phyloP scores from a whole-genome alignment of 2,329 filamentous ascomycete genomes.

The Fusarium begoniae region DNA sequence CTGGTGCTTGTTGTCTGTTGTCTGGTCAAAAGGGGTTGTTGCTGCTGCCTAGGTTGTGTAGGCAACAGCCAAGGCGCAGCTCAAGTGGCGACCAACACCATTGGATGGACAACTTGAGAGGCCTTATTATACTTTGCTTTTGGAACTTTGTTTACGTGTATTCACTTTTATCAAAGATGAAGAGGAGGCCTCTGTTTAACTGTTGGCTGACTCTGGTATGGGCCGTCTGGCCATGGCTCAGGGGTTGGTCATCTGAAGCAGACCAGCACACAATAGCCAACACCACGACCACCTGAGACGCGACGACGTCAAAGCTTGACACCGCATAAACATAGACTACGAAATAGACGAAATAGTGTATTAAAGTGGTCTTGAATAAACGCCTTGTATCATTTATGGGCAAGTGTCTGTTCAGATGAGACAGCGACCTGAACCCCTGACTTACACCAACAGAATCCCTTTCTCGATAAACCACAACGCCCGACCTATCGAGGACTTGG shows the following conservation, averaged over 20 bases:
- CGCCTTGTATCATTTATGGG: rapidly evolving
- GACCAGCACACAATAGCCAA: rapidly evolving
- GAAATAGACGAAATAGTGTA: background rate
- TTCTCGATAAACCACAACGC: background rate
- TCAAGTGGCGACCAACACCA: background rate
- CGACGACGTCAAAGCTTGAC: rapidly evolving
- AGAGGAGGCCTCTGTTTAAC: too few relatives aligned
- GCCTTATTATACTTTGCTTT: background rate
- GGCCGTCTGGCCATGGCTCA: rapidly evolving
- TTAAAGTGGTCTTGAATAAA: rapidly evolving
- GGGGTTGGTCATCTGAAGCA: background rate
- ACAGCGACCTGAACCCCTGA: background rate
- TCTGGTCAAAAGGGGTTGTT: background rate
- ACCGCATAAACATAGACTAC: rapidly evolving
- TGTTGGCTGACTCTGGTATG: rapidly evolving
- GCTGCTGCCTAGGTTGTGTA: background rate
- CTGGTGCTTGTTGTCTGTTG: background rate
- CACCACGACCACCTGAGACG: too few relatives aligned
- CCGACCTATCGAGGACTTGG: rapidly evolving
- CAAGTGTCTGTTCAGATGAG: background rate
- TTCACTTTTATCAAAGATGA: rapidly evolving
- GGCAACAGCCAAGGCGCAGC: background rate
- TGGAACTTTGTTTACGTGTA: background rate
- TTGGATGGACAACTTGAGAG: background rate
- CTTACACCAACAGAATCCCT: background rate